A percentile compares a stretch with the other conserved stretches of the same genome.
Evolutionary conservation across 192 early-diverging fungal species (phyloP).

Genomic region (Chytriomyces sp.): DNA sequence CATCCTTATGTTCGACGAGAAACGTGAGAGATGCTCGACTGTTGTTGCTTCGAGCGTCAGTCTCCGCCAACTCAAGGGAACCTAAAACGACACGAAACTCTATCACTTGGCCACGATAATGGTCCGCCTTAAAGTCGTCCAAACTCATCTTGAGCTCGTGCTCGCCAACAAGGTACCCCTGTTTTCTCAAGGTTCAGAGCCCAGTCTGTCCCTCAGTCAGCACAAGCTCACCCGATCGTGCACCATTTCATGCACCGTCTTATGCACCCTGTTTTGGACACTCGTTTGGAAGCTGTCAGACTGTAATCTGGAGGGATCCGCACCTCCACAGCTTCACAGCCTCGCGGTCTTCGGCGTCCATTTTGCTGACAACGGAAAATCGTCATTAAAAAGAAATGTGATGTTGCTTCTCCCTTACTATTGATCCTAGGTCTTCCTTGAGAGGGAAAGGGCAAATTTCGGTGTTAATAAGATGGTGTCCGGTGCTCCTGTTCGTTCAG

Average conservation of each 20-base stretch:
- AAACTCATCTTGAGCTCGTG: conserved; percentile 81
- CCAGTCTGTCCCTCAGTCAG: background rate
- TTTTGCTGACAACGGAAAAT: no score
- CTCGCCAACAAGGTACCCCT: conserved; percentile 84
- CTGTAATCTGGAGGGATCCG: conserved; percentile 49
- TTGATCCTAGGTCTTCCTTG: no score
- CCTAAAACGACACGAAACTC: conserved; percentile 57
- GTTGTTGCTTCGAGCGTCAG: background rate
- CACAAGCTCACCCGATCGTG: conserved; percentile 67
- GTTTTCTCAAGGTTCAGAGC: background rate
- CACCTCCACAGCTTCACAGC: conserved; percentile 53
- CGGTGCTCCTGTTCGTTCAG: no score
- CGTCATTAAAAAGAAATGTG: no score
- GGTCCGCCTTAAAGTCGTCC: conserved; percentile 72
- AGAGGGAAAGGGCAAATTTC: no score
- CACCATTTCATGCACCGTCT: conserved; percentile 89
- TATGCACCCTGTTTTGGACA: conserved; percentile 63
- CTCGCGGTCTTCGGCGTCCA: conserved; percentile 23
- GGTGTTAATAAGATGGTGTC: no score
- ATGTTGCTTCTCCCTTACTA: no score
- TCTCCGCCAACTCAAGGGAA: conserved; percentile 3
- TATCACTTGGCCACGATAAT: conserved; percentile 70
- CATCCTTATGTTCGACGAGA: conserved; percentile 72
- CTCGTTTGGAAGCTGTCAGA: background rate
- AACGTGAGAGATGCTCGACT: conserved; percentile 80